Conservation (phyloP, 2,329 filamentous ascomycete species). For the Alternaria panax region DNA sequence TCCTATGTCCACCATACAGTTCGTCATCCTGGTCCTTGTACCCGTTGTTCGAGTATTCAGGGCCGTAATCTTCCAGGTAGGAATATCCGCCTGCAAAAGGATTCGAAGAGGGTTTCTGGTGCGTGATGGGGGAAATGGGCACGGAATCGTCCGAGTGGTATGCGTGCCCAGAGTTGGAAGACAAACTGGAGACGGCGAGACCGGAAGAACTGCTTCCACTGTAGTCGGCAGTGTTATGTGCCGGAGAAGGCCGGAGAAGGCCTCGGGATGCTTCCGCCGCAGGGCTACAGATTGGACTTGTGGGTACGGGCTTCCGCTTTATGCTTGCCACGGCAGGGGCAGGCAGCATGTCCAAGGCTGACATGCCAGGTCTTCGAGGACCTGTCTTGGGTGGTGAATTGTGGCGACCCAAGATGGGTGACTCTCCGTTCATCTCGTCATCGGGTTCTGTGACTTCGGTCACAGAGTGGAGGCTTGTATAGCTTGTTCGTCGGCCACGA, state of each 20-base stretch:
- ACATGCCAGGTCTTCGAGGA: constrained; percentile 12
- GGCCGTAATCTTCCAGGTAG: constrained; percentile 45
- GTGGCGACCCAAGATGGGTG: constrained; percentile 29
- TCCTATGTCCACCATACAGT: constrained; percentile 40
- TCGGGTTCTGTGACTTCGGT: constrained; percentile 44
- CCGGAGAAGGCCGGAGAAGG: constrained; percentile 34
- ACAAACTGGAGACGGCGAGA: constrained; percentile 23
- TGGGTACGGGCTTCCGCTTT: constrained; percentile 36
- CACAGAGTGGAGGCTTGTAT: constrained; percentile 42
- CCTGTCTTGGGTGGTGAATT: constrained; percentile 10
- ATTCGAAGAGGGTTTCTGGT: constrained; percentile 21
- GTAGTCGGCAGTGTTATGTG: constrained; percentile 19
- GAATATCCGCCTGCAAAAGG: constrained; percentile 36
- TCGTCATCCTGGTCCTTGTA: constrained; percentile 35
- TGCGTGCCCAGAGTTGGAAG: constrained; percentile 10
- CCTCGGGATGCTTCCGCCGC: constrained; percentile 30
- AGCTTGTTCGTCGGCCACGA: constrained; percentile 42
- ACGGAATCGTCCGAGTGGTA: constrained; percentile 18
- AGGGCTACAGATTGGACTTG: constrained; percentile 25
- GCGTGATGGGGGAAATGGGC: constrained; percentile 24
- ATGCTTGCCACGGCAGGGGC: constrained; percentile 28
- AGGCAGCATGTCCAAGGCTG: constrained; percentile 21
- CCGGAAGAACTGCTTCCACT: constrained; percentile 38
- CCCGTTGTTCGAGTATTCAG: constrained; percentile 31
- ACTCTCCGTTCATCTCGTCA: constrained; percentile 25